These are phyloP conservation scores for Orobanche coerulescens DNA, from an alignment of 257 asterid species.

Conservation along the genomic window DNA sequence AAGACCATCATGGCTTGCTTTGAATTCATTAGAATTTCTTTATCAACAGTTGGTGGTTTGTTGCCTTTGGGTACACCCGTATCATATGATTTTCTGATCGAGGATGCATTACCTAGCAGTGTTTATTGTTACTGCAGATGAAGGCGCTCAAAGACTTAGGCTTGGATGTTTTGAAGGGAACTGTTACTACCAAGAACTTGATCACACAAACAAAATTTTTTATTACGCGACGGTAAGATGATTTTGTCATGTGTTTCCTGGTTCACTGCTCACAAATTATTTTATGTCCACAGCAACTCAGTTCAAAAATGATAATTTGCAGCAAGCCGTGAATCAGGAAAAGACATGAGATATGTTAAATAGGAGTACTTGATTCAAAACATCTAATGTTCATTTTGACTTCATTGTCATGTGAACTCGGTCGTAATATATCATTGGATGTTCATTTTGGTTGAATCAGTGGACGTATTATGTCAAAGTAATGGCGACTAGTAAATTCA, in stretches of 20 bases:
- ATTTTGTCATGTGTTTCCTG: constrained; percentile 4
- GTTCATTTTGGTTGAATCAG: not conserved
- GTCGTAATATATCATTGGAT: not conserved
- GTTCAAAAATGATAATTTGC: not conserved
- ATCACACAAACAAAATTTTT: constrained; percentile 68
- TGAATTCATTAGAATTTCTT: too few species aligned
- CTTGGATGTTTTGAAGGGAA: constrained; percentile 87
- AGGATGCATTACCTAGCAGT: constrained; percentile 4
- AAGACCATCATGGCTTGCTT: too few species aligned
- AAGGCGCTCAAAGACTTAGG: constrained; percentile 91
- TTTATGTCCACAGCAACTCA: not conserved
- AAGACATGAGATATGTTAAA: not conserved
- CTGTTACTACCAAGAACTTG: constrained; percentile 70
- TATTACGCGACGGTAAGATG: constrained; percentile 66
- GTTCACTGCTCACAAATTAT: constrained; percentile 8
- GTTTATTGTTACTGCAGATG: constrained; percentile 53
- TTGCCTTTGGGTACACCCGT: too few species aligned
- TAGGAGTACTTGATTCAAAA: not conserved
- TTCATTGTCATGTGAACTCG: too few species aligned
- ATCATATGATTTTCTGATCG: constrained; percentile 15
- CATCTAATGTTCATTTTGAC: not conserved
- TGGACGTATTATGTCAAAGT: not conserved
- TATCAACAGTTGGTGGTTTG: too few species aligned
- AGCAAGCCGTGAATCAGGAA: not conserved
- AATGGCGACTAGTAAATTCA: not conserved